phyloP scores from a whole-genome alignment of 139 green algal species.

The Mychonastes homosphaera region DNA sequence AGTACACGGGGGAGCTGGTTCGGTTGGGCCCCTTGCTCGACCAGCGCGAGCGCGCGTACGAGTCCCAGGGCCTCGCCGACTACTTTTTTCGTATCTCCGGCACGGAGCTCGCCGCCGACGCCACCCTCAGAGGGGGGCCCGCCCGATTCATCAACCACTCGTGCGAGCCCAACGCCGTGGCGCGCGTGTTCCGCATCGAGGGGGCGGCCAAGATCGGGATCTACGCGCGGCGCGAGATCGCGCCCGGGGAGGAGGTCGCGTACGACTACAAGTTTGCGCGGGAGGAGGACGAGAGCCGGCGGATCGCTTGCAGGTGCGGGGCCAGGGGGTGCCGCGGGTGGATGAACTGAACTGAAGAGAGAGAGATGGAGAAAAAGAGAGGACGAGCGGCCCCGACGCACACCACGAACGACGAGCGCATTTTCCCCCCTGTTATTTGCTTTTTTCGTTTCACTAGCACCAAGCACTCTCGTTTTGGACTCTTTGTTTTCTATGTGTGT shows the following conservation, averaged over 20 bases:
- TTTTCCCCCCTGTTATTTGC: too few species aligned
- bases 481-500: too few species aligned
- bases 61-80: slow-evolving; percentile 17
- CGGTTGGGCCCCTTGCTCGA: slow-evolving; percentile 35
- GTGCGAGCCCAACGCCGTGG: slow-evolving; percentile 84
- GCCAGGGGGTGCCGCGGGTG: slow-evolving; percentile 44
- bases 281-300: slow-evolving; percentile 29
- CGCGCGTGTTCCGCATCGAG: slow-evolving; percentile 42
- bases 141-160: slow-evolving; percentile 83
- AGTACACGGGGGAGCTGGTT: slow-evolving; percentile 72
- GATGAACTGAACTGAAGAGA: slow-evolving; percentile 72
- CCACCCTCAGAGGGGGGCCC: slow-evolving; percentile 41
- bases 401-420: too few species aligned
- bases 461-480: too few species aligned
- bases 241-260: slow-evolving; percentile 58
- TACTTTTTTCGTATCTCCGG: neutral
- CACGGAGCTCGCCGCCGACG: slow-evolving; percentile 43
- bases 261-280: slow-evolving; percentile 81
- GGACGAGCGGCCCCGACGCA: too few species aligned
- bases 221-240: slow-evolving; percentile 57
- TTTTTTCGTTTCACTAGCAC: too few species aligned
- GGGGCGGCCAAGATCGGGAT: slow-evolving; percentile 66
- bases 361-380: too few species aligned
- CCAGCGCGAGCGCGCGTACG: slow-evolving; percentile 56
- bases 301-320: slow-evolving; percentile 51